Evolutionary conservation across 2,329 filamentous ascomycete species (phyloP), one percentile per base, ranked within the genome.

Genomic region (Phoma sp.): DNA sequence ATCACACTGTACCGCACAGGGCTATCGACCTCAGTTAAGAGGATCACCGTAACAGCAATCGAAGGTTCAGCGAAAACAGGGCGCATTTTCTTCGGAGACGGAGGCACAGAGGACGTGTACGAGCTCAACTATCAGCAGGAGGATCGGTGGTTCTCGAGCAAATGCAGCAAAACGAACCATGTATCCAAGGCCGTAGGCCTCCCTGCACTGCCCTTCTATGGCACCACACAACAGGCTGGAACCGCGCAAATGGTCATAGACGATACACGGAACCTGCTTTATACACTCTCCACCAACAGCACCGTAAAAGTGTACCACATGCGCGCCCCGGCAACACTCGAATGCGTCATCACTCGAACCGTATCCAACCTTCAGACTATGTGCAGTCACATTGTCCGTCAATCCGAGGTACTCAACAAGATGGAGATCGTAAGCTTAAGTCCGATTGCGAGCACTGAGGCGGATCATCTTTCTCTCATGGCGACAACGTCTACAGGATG

Each of bases 51-150:
- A 35, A 86, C 86, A 51, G 83, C 89, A 40, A 92, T 99, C 64
- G 87, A 88, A 21, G 91, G 90, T 15, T 95, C 93, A 0, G 77
- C 80, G 2, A 87, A 88, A 19, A 89, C 86, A 21, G 96, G 96
- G 8, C 90, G 95, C 58, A 95, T 99, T 62, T 99, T 99, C 80
- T 96, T 97, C 70, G 88, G 90, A 37, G 91, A 92, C 33, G 84
- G 84, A 45, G 84, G 82, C 45, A 91, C 94, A 62, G 92, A 92
- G 61, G 93, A 98, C 67, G 86, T 99, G 43, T 91, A 95, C 74
- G 95, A 99, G 76, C 84, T 99, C 49, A 93, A 90, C 64, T 99
- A 99, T 73, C 94, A 98, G 76, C 92, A 96, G 70, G 92, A 98
- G 74, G 95, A 99, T 77, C 89, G 90, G 66, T 99, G 95, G 95